A percentile compares a stretch with the other conserved stretches of the same genome.
phyloP scores from a whole-genome alignment of 2,329 filamentous ascomycete genomes.

The Pseudonectria foliicola region DNA sequence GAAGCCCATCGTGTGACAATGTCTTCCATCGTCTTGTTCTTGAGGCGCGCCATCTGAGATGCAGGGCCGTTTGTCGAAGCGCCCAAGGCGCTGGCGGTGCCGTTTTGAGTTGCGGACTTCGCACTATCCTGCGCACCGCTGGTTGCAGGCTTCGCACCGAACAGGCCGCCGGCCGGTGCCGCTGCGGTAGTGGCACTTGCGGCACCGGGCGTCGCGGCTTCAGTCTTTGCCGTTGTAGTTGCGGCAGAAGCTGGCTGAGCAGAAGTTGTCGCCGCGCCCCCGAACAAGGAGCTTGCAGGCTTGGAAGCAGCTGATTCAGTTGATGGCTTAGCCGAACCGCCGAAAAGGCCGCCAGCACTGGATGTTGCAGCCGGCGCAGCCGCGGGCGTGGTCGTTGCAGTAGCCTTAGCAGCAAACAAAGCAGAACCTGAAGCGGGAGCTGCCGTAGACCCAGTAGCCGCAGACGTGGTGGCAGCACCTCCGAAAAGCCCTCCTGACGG shows the following conservation, averaged over 20 bases:
- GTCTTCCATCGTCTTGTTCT: conserved; percentile 99
- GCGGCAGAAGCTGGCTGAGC: conserved; percentile 13
- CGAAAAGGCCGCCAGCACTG: conserved; percentile 18
- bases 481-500: conserved; percentile 32
- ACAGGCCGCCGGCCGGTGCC: conserved; percentile 25
- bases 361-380: conserved; percentile 21
- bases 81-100: conserved; percentile 41
- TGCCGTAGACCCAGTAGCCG: conserved; percentile 22
- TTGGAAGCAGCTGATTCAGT: conserved; percentile 13
- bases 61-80: conserved; percentile 74
- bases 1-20: conserved; percentile 96
- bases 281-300: conserved; percentile 20
- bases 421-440: conserved; percentile 23
- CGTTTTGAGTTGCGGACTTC: conserved; percentile 23
- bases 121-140: conserved; percentile 22
- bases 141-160: conserved; percentile 28
- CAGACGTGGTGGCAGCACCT: conserved; percentile 20
- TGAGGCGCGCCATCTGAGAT: conserved; percentile 81
- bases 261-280: conserved; percentile 13
- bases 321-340: conserved; percentile 15
- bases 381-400: conserved; percentile 21
- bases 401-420: conserved; percentile 27
- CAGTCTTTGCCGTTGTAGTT: conserved; percentile 8
- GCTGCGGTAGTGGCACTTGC: conserved; percentile 24
- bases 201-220: conserved; percentile 19